Evolutionary conservation across 352 stramenopile genomes (phyloP).

Genomic region (Globisporangium okanoganense): DNA sequence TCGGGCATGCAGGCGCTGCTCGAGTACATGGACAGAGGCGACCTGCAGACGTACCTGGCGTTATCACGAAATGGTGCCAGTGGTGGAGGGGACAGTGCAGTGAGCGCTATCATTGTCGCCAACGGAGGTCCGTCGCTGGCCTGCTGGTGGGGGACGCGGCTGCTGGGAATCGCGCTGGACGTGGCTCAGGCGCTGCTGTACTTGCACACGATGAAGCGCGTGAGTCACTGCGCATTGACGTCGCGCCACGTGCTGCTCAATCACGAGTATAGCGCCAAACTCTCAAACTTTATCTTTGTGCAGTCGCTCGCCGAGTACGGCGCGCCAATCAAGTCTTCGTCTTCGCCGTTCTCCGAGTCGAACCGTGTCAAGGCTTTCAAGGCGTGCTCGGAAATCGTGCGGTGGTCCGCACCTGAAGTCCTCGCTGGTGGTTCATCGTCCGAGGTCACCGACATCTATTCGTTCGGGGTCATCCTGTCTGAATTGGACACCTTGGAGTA

Average conservation of each 20-base stretch:
- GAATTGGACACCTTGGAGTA: constrained; percentile 17
- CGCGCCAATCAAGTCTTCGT: constrained; percentile 12
- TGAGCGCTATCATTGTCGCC: constrained; percentile 5
- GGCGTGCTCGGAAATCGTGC: neutral
- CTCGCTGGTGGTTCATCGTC: constrained; percentile 25
- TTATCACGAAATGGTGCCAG: constrained; percentile 12
- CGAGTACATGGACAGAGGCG: constrained; percentile 29
- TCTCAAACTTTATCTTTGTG: constrained; percentile 15
- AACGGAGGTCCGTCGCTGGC: constrained; percentile 2
- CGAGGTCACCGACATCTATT: constrained; percentile 25
- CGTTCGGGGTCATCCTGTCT: constrained; percentile 25
- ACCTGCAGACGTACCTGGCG: constrained; percentile 15
- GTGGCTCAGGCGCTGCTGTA: constrained; percentile 24
- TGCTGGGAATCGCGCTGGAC: constrained; percentile 18
- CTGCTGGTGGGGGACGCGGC: constrained; percentile 15
- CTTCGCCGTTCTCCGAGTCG: neutral
- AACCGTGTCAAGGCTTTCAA: neutral
- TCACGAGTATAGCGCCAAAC: constrained; percentile 20
- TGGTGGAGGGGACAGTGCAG: neutral
- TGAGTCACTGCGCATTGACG: constrained; percentile 47
- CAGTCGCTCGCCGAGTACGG: constrained; percentile 12
- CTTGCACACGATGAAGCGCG: constrained; percentile 25
- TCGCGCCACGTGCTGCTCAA: constrained; percentile 26
- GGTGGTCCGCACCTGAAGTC: constrained; percentile 19
- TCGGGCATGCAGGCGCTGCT: constrained; percentile 17